Evolutionary conservation across 805 yeast species (phyloP).

Genomic region (Kodamaea jinghongensis): DNA sequence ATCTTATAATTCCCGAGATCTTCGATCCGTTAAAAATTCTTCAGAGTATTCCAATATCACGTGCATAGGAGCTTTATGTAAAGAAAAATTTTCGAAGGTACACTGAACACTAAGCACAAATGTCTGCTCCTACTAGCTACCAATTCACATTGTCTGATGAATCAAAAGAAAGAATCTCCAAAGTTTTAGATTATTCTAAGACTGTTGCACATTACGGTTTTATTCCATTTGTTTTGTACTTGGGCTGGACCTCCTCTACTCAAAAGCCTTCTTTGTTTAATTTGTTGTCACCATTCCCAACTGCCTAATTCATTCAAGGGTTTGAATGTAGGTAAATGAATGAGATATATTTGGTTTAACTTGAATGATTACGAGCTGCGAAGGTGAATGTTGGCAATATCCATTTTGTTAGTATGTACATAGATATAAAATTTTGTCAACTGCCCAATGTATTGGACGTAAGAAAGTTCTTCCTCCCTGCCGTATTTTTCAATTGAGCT

Average conservation of each 20-base stretch:
- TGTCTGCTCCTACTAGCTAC: conserved; percentile 14
- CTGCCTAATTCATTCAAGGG: conserved; percentile 61
- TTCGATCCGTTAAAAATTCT: too few species aligned
- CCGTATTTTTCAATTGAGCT: too few species aligned
- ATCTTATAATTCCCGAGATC: too few species aligned
- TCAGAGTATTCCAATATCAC: too few species aligned
- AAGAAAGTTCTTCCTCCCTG: too few species aligned
- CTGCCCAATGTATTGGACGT: too few species aligned
- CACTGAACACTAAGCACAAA: conserved; percentile 3
- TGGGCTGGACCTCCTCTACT: conserved; percentile 69
- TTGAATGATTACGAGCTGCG: too few species aligned
- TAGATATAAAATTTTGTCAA: too few species aligned
- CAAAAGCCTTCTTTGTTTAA: conserved; percentile 80
- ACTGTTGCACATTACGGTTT: conserved; percentile 93
- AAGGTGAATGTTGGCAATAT: too few species aligned
- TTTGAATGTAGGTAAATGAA: too few species aligned
- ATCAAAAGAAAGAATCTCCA: conserved; percentile 80
- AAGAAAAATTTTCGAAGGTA: not conserved
- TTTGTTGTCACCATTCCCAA: conserved; percentile 77
- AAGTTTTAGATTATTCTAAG: conserved; percentile 77
- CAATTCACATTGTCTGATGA: conserved; percentile 45
- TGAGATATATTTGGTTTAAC: too few species aligned
- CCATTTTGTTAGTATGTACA: too few species aligned
- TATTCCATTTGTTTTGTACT: conserved; percentile 90
- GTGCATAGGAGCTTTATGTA: conserved; percentile 6